phyloP scores from a whole-genome alignment of 805 yeast genomes.

The Saccharomycopsis synnaedendra region DNA sequence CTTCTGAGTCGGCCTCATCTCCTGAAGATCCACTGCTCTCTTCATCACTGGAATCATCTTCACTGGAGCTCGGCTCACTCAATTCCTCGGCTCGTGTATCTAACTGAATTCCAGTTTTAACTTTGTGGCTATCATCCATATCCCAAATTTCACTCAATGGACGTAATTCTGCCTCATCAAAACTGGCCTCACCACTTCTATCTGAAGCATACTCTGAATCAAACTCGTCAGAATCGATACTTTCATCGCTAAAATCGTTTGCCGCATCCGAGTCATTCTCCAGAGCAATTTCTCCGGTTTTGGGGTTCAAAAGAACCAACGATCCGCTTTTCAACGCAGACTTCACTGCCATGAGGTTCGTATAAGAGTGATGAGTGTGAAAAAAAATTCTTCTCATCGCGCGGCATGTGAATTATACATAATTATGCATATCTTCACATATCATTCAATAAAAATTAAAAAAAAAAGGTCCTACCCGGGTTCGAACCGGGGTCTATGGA shows the following conservation, averaged over 20 bases:
- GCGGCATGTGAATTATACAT: too few relatives aligned
- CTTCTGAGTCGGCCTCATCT: slow-evolving; percentile 18
- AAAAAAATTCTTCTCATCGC: background rate
- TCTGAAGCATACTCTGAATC: slow-evolving; percentile 15
- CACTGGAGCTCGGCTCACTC: slow-evolving; percentile 2
- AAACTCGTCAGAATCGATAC: slow-evolving; percentile 15
- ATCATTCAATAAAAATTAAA: background rate
- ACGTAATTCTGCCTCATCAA: slow-evolving; percentile 61
- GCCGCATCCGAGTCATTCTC: slow-evolving; percentile 10
- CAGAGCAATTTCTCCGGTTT: slow-evolving; percentile 10
- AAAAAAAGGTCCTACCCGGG: background rate
- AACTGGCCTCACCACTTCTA: slow-evolving; percentile 14
- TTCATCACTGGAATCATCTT: slow-evolving; percentile 3
- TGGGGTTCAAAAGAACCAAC: slow-evolving; percentile 13
- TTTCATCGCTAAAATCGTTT: slow-evolving; percentile 15
- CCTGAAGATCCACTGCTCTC: slow-evolving; percentile 16
- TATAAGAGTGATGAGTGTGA: background rate
- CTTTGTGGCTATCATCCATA: slow-evolving; percentile 32
- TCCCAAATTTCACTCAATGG: slow-evolving; percentile 89
- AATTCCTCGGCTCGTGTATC: slow-evolving; percentile 16
- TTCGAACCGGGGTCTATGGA: background rate
- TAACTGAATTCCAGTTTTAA: slow-evolving; percentile 9
- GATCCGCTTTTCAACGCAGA: slow-evolving; percentile 13
- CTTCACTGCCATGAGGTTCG: slow-evolving; percentile 10
- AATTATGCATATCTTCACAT: too few relatives aligned